Conservation (phyloP, 73 alveolate genomes). For the Uronychia binucleata region DNA sequence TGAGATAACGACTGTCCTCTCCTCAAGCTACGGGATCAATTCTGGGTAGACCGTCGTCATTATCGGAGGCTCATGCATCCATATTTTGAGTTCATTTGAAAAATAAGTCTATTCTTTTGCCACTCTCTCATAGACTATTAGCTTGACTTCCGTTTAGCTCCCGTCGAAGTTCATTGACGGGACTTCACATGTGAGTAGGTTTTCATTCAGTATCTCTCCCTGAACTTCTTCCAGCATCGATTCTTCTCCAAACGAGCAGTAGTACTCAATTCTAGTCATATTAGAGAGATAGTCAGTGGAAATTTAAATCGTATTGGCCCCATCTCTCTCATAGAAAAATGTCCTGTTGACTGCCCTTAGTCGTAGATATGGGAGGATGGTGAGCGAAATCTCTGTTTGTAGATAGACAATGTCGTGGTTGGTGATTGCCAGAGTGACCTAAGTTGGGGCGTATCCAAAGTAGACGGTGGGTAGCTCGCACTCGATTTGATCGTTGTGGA, state of each 20-base stretch:
- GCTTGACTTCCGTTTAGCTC: not conserved
- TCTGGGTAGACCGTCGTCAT: not conserved
- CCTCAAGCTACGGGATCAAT: not conserved
- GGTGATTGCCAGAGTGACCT: not conserved
- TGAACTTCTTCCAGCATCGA: not conserved
- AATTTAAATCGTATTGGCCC: not conserved
- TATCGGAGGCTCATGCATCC: not conserved
- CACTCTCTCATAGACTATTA: not conserved
- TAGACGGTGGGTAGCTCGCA: not conserved
- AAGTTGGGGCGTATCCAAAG: not conserved
- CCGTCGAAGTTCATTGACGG: not conserved
- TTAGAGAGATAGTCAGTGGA: not conserved
- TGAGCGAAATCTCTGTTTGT: not conserved
- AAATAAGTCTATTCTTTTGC: not conserved
- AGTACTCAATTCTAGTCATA: not conserved
- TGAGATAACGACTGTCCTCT: not conserved
- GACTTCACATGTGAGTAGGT: not conserved
- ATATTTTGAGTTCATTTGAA: not conserved
- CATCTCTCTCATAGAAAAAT: not conserved
- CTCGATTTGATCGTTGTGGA: not conserved
- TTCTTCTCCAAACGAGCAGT: not conserved
- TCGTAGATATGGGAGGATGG: not conserved
- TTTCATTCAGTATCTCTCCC: not conserved
- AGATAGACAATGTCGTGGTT: not conserved
- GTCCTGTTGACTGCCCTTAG: not conserved